Percentiles rank a stretch among this genome's conserved stretches.
phyloP scores from a whole-genome alignment of 2,329 filamentous ascomycete genomes.

The Stagonosporopsis cucurbitacearum region DNA sequence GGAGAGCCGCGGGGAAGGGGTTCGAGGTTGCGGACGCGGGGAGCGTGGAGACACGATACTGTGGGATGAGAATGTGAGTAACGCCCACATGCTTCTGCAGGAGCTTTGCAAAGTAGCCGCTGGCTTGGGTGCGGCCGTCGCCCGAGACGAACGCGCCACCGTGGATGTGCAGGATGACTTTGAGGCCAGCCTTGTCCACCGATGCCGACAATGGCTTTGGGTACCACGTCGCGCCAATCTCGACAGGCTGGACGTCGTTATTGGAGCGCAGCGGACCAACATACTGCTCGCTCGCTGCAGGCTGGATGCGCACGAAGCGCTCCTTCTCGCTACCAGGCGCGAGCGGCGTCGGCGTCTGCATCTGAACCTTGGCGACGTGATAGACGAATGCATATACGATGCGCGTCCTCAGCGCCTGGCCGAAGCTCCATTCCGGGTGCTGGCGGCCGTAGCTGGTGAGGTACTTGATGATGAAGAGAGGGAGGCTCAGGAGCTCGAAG shows the following conservation, averaged over 20 bases:
- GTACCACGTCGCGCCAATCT: conserved; percentile 54
- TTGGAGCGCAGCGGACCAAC: conserved; percentile 42
- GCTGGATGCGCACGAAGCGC: conserved; percentile 46
- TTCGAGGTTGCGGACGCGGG: conserved; percentile 44
- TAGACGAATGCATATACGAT: conserved; percentile 44
- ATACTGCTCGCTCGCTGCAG: conserved; percentile 31
- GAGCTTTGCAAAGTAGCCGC: conserved; percentile 38
- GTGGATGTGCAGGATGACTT: conserved; percentile 57
- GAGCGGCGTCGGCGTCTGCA: conserved; percentile 42
- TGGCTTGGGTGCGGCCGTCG: conserved; percentile 49
- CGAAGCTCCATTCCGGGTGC: conserved; percentile 49
- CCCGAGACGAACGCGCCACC: conserved; percentile 58
- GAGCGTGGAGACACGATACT: conserved; percentile 58
- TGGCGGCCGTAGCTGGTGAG: conserved; percentile 47
- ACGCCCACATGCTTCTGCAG: conserved; percentile 48
- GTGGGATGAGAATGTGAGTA: conserved; percentile 53
- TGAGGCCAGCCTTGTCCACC: conserved; percentile 26
- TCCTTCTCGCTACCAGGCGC: conserved; percentile 48
- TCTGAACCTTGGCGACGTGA: conserved; percentile 40
- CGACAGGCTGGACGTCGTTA: conserved; percentile 43
- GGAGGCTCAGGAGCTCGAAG: conserved; percentile 46
- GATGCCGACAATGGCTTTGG: conserved; percentile 33
- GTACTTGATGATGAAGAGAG: conserved; percentile 51
- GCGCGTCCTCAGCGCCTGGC: conserved; percentile 48
- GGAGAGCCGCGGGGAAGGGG: conserved; percentile 60